Percentiles rank a stretch among this genome's conserved stretches.
Conservation (phyloP, 2,329 filamentous ascomycete genomes). For the Venturia asperata region DNA sequence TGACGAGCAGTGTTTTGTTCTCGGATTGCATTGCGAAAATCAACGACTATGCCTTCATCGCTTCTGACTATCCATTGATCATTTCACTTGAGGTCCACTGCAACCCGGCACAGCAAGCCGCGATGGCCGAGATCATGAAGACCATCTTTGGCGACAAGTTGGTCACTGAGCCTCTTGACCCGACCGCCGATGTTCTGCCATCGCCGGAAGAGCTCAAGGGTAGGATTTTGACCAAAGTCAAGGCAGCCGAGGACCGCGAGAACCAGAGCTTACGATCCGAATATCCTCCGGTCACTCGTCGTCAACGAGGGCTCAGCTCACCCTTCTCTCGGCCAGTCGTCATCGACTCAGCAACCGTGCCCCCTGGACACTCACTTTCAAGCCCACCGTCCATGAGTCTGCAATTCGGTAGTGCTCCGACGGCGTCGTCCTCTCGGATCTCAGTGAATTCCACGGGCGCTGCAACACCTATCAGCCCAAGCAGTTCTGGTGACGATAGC, state of each 20-base stretch:
- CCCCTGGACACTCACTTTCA: slow-evolving; percentile 43
- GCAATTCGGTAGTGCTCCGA: slow-evolving; percentile 31
- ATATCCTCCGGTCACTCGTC: slow-evolving; percentile 26
- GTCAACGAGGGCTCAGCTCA: slow-evolving; percentile 66
- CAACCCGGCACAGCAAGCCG: slow-evolving; percentile 69
- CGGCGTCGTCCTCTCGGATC: slow-evolving; percentile 44
- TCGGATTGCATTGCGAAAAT: slow-evolving; percentile 87
- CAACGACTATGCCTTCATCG: slow-evolving; percentile 86
- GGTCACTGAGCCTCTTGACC: slow-evolving; percentile 66
- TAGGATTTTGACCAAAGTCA: slow-evolving; percentile 89
- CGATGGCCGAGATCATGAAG: slow-evolving; percentile 86
- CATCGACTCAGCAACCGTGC: slow-evolving; percentile 50
- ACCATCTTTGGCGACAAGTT: slow-evolving; percentile 75
- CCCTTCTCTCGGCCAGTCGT: slow-evolving; percentile 59
- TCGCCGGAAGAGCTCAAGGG: slow-evolving; percentile 79
- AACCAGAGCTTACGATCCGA: slow-evolving; percentile 36
- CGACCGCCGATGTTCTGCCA: slow-evolving; percentile 62
- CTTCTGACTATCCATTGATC: slow-evolving; percentile 82
- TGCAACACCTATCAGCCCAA: slow-evolving; percentile 47
- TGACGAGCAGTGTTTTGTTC: slow-evolving; percentile 85
- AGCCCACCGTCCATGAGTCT: slow-evolving; percentile 48
- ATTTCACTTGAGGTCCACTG: slow-evolving; percentile 96
- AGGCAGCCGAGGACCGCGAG: slow-evolving; percentile 58
- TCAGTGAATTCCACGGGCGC: slow-evolving; percentile 46
- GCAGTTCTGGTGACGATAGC: slow-evolving; percentile 68